Base-by-base conservation (phyloP, 75 land plant species). In the Larix kaempferi region DNA sequence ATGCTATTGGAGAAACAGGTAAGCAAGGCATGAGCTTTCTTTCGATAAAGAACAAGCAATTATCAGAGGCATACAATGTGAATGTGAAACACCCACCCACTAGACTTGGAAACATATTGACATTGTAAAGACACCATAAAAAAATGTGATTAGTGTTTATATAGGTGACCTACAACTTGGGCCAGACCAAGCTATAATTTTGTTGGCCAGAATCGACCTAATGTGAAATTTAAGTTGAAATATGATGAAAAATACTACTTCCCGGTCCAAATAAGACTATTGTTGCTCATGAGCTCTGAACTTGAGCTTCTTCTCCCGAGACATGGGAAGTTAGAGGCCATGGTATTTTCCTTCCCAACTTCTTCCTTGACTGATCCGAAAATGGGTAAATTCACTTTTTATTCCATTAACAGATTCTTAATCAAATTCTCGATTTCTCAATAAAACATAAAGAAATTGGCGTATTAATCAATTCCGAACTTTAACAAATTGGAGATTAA, bases 351-450 rank as follows among this genome's bases (percentile, higher is more conserved):
- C 33, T 64, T 39, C 49, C 49, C 49, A 6, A 44, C 49, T 29
- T 65, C 69, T 33, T 65, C 69, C 44, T 69, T 69, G 49, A n/a
- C 44, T n/a, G n/a, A n/a, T n/a, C n/a, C n/a, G n/a, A n/a, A n/a
- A n/a, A n/a, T n/a, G n/a, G n/a, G n/a, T n/a, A n/a, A n/a, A n/a
- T n/a, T n/a, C n/a, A n/a, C n/a, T n/a, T n/a, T n/a, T n/a, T n/a
- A n/a, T n/a, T n/a, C n/a, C n/a, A n/a, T n/a, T n/a, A n/a, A n/a
- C n/a, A n/a, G n/a, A n/a, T n/a, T n/a, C n/a, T n/a, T n/a, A n/a
- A n/a, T n/a, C n/a, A n/a, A n/a, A n/a, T n/a, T n/a, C n/a, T n/a
- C n/a, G n/a, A n/a, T n/a, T n/a, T n/a, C n/a, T n/a, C n/a, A n/a
- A n/a, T n/a, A n/a, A n/a, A n/a, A n/a, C n/a, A n/a, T n/a, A n/a